Evolutionary conservation across 768 basidiomycete genomes (phyloP).

Genomic region (Sutorius australiensis): DNA sequence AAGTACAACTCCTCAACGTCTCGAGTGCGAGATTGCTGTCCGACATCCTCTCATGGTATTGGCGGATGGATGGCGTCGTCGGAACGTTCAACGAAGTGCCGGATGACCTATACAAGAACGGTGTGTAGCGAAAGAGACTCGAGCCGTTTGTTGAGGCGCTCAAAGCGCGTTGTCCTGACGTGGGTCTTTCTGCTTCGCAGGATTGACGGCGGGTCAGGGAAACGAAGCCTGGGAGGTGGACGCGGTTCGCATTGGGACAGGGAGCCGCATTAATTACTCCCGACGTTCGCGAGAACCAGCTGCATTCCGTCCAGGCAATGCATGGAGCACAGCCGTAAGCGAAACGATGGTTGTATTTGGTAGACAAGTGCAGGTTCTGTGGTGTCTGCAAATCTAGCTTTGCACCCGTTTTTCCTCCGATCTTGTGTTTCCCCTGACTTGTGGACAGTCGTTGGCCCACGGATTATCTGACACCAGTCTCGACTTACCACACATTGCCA

Average conservation of each 20-base stretch:
- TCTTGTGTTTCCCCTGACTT: not conserved
- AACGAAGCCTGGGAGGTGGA: not conserved
- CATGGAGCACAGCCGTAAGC: not conserved
- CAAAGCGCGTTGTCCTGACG: slow-evolving; percentile 43
- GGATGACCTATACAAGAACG: slow-evolving; percentile 54
- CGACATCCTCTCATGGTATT: slow-evolving; percentile 57
- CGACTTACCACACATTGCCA: slow-evolving; percentile 36
- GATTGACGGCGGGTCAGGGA: slow-evolving; percentile 41
- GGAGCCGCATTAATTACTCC: not conserved
- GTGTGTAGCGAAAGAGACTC: slow-evolving; percentile 42
- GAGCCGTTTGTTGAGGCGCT: not conserved
- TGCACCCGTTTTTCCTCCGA: not conserved
- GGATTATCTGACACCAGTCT: not conserved
- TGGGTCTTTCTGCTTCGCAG: slow-evolving; percentile 14
- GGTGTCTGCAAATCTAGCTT: not conserved
- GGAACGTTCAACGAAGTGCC: slow-evolving; percentile 49
- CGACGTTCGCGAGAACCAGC: not conserved
- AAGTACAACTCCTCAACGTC: slow-evolving; percentile 50
- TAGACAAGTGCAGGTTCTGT: not conserved
- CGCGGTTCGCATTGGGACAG: not conserved
- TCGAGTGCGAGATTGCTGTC: slow-evolving; percentile 50
- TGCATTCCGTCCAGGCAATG: not conserved
- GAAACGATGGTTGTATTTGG: not conserved
- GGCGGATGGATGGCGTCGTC: slow-evolving; percentile 57
- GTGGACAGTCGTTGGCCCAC: not conserved